These are phyloP conservation scores for Boletus coccyginus DNA, from an alignment of 768 basidiomycete genomes.

Conservation along the genomic window DNA sequence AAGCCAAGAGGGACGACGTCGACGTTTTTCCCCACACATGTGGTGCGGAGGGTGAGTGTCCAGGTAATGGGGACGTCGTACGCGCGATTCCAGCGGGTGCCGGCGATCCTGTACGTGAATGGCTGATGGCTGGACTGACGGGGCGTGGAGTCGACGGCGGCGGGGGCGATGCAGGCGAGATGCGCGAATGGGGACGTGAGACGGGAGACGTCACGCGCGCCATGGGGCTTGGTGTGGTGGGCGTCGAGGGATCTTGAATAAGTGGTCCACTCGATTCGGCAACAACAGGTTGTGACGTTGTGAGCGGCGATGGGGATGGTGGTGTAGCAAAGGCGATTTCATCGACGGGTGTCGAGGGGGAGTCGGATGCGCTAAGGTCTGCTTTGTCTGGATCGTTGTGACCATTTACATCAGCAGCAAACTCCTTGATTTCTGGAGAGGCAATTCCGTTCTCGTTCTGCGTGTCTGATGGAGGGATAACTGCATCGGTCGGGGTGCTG, in stretches of 20 bases:
- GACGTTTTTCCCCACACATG: slow-evolving; percentile 18
- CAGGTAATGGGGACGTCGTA: slow-evolving; percentile 12
- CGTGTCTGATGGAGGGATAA: neutral
- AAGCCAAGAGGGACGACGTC: slow-evolving; percentile 29
- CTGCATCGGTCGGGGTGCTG: slow-evolving; percentile 12
- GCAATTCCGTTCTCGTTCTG: neutral
- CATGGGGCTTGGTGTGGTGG: slow-evolving; percentile 26
- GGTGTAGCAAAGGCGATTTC: slow-evolving; percentile 21
- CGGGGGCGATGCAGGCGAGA: slow-evolving; percentile 19
- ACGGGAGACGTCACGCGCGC: slow-evolving; percentile 15
- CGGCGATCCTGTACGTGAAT: slow-evolving; percentile 27
- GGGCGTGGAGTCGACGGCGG: slow-evolving; percentile 37
- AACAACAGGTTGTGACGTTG: slow-evolving; percentile 2
- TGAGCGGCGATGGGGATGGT: neutral
- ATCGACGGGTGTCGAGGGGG: slow-evolving; percentile 17
- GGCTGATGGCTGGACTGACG: slow-evolving; percentile 19
- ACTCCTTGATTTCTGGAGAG: slow-evolving; percentile 2
- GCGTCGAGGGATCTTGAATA: slow-evolving; percentile 19
- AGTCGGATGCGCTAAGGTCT: slow-evolving; percentile 9
- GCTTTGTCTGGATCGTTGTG: slow-evolving; percentile 7
- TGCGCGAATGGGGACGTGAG: slow-evolving; percentile 35
- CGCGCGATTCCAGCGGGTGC: slow-evolving; percentile 4
- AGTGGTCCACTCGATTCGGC: slow-evolving; percentile 6
- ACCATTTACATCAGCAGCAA: neutral
- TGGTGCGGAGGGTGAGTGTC: neutral